phyloP scores from a whole-genome alignment of 495 filamentous ascomycete species.

The Hypoxylon fuscum region DNA sequence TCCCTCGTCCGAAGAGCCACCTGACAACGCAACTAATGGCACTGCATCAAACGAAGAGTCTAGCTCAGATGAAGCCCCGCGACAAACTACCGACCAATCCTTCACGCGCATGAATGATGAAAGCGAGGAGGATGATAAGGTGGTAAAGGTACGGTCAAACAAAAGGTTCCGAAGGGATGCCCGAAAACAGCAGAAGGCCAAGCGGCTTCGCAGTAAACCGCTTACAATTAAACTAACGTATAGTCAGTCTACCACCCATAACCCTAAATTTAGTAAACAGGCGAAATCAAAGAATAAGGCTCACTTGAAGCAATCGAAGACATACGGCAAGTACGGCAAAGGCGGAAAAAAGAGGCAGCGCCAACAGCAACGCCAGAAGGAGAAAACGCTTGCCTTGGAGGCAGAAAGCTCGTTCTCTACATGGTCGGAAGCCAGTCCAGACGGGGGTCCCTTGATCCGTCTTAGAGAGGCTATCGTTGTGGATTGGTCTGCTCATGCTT shows the following conservation, averaged over 20 bases:
- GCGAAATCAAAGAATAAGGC: slow-evolving; percentile 44
- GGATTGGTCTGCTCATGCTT: slow-evolving; percentile 77
- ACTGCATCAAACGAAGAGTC: slow-evolving; percentile 51
- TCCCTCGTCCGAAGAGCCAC: slow-evolving; percentile 40
- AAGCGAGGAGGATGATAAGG: slow-evolving; percentile 57
- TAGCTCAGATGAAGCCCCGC: slow-evolving; percentile 46
- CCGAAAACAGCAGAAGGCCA: too few relatives aligned
- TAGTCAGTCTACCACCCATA: slow-evolving; percentile 22
- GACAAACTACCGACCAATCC: slow-evolving; percentile 39
- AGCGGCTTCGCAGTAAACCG: not conserved
- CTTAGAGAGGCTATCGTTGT: slow-evolving; percentile 84
- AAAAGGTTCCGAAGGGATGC: too few relatives aligned
- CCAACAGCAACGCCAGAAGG: slow-evolving; percentile 44
- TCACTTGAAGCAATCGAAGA: slow-evolving; percentile 46
- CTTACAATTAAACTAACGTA: slow-evolving; percentile 8
- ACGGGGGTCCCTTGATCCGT: slow-evolving; percentile 72
- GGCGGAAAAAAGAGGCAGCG: slow-evolving; percentile 34
- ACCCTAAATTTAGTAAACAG: slow-evolving; percentile 33
- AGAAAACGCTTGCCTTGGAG: slow-evolving; percentile 23
- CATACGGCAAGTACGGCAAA: slow-evolving; percentile 10
- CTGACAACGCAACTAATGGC: slow-evolving; percentile 39
- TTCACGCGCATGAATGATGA: slow-evolving; percentile 60
- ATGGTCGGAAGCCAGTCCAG: slow-evolving; percentile 30
- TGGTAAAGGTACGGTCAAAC: slow-evolving; percentile 46
- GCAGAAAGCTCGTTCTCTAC: slow-evolving; percentile 30